Evolutionary conservation across 2,329 filamentous ascomycete species (phyloP).

Genomic region (Apiospora saccharicola): DNA sequence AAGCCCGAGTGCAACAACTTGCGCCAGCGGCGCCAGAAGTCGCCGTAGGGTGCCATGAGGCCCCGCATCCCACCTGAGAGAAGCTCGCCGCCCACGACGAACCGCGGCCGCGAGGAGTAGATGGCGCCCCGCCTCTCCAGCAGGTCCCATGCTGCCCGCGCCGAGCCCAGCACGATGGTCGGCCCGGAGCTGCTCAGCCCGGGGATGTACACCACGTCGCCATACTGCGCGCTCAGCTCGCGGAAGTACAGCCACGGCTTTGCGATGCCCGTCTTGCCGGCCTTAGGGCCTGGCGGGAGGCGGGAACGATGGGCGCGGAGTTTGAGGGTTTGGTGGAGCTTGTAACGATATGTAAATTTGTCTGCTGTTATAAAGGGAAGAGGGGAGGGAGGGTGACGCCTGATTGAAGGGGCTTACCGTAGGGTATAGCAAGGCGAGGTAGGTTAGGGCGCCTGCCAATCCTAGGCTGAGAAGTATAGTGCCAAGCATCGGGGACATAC

Average conservation of each 20-base stretch:
- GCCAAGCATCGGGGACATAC: constrained; percentile 28
- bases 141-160: constrained; percentile 51
- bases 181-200: constrained; percentile 46
- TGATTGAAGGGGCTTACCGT: constrained; percentile 32
- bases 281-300: constrained; percentile 49
- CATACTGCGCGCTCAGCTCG: constrained; percentile 46
- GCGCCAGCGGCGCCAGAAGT: constrained; percentile 52
- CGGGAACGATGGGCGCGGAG: constrained; percentile 47
- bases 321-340: constrained; percentile 49
- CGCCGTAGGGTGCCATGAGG: constrained; percentile 51
- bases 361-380: background rate
- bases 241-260: constrained; percentile 54
- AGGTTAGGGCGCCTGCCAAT: constrained; percentile 33
- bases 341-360: constrained; percentile 27
- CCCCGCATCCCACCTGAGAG: constrained; percentile 51
- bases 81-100: constrained; percentile 54
- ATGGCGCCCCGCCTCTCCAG: constrained; percentile 52
- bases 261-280: constrained; percentile 45
- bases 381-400: background rate
- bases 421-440: constrained; percentile 39
- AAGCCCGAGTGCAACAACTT: constrained; percentile 53
- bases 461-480: constrained; percentile 32
- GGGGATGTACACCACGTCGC: constrained; percentile 50
- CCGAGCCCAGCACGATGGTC: constrained; percentile 51
- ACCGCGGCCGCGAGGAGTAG: constrained; percentile 54